These are phyloP conservation scores for Antrodiella citrinella DNA, from an alignment of 768 basidiomycete genomes.

Conservation along the genomic window DNA sequence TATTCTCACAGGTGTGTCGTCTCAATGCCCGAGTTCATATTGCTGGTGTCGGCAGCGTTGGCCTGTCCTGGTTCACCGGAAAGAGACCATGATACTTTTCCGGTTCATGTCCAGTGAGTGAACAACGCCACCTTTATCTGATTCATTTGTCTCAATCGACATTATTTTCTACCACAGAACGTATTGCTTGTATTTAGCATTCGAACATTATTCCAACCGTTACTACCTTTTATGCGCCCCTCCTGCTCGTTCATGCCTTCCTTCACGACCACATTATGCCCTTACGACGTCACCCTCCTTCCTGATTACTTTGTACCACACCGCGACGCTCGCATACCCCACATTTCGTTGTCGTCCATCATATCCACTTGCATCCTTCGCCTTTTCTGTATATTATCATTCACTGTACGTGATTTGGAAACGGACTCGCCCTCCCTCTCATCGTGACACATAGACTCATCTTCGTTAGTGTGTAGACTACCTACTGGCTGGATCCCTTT, in stretches of 20 bases:
- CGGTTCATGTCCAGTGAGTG: neutral
- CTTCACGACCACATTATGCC: neutral
- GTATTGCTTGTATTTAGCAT: neutral
- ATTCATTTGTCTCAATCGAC: constrained; percentile 2
- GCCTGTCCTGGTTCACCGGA: constrained; percentile 66
- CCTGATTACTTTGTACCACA: neutral
- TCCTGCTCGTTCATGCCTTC: neutral
- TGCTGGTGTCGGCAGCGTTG: constrained; percentile 67
- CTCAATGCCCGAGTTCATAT: constrained; percentile 70
- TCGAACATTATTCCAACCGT: neutral
- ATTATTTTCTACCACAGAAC: neutral
- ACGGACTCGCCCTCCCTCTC: too few species aligned
- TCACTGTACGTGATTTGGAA: neutral
- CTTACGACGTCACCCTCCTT: neutral
- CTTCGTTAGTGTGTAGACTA: neutral
- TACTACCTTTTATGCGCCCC: neutral
- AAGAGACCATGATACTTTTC: constrained; percentile 28
- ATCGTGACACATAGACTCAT: neutral
- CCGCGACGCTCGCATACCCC: too few species aligned
- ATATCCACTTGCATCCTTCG: neutral
- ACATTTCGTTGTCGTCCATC: neutral
- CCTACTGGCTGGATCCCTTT: neutral
- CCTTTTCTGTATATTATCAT: neutral
- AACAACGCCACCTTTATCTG: neutral
- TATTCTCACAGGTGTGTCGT: constrained; percentile 25